Conservation (phyloP, 1,284 basidiomycete genomes). For the Athelia psychrophila region DNA sequence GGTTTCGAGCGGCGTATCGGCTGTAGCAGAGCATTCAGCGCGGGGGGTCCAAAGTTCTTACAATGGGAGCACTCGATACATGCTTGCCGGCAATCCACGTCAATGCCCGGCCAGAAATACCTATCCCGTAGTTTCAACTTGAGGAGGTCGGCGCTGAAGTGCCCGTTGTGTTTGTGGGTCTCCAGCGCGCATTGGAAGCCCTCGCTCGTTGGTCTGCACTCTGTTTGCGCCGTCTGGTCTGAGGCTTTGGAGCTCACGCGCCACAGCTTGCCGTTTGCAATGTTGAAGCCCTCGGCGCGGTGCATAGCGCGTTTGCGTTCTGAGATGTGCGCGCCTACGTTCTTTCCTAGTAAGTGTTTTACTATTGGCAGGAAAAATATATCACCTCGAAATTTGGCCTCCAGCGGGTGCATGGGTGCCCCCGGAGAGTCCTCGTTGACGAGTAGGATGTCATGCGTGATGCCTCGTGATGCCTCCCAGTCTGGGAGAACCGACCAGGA, state of each 20-base stretch:
- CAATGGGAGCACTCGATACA: neutral
- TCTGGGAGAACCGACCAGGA: neutral
- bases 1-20: constrained; percentile 6
- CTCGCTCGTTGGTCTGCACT: neutral
- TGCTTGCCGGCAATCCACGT: neutral
- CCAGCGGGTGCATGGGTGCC: neutral
- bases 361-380: neutral
- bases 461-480: neutral
- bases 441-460: neutral
- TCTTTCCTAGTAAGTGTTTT: neutral
- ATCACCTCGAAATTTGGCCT: neutral
- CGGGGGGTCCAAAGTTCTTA: neutral
- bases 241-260: neutral
- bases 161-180: neutral
- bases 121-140: neutral
- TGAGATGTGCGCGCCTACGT: neutral
- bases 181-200: neutral
- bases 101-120: neutral
- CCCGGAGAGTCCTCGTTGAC: neutral
- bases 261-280: neutral
- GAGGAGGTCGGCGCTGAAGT: neutral
- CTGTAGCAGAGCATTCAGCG: constrained; percentile 1
- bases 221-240: neutral
- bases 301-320: neutral
- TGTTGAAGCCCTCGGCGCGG: neutral